Conservation (phyloP, 164 flowering plant genomes). For the Aristolochia fimbriata region DNA sequence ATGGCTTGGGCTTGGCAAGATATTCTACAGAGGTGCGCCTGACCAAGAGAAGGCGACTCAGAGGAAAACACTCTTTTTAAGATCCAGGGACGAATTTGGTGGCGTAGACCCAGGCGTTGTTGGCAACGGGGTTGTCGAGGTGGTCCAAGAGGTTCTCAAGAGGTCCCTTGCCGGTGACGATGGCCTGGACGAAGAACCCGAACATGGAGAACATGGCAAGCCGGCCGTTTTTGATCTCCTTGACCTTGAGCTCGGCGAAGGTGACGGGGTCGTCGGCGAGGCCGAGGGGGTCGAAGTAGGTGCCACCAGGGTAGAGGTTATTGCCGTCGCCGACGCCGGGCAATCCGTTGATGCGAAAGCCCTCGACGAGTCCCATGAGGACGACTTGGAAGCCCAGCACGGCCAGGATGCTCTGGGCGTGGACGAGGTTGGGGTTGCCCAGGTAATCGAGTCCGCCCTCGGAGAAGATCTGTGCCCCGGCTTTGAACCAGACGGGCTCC, state of each 20-base stretch:
- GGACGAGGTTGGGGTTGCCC: constrained; percentile 74
- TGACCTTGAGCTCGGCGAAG: constrained; percentile 69
- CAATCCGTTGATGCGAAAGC: constrained; percentile 61
- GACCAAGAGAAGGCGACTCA: background rate
- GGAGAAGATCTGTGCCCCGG: constrained; percentile 62
- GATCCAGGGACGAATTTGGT: constrained; percentile 78
- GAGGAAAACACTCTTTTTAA: constrained; percentile 9
- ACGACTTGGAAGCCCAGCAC: constrained; percentile 59
- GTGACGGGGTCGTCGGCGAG: constrained; percentile 67
- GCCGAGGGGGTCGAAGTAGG: constrained; percentile 67
- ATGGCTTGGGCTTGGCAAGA: background rate
- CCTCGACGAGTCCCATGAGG: constrained; percentile 69
- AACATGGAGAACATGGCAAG: constrained; percentile 86
- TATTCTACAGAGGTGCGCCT: constrained; percentile 1
- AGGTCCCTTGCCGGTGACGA: constrained; percentile 70
- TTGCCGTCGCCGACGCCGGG: constrained; percentile 66
- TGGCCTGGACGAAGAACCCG: constrained; percentile 71
- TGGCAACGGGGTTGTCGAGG: constrained; percentile 66
- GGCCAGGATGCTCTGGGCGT: constrained; percentile 72
- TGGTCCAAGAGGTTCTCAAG: constrained; percentile 53
- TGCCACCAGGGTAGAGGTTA: constrained; percentile 70
- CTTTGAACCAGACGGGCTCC: constrained; percentile 80
- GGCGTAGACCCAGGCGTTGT: constrained; percentile 79
- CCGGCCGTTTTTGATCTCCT: constrained; percentile 73
- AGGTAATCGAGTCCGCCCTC: constrained; percentile 75